Evolutionary conservation across 1,139 yeast genomes (phyloP).

Genomic region (Kurtzmaniella natalensis): DNA sequence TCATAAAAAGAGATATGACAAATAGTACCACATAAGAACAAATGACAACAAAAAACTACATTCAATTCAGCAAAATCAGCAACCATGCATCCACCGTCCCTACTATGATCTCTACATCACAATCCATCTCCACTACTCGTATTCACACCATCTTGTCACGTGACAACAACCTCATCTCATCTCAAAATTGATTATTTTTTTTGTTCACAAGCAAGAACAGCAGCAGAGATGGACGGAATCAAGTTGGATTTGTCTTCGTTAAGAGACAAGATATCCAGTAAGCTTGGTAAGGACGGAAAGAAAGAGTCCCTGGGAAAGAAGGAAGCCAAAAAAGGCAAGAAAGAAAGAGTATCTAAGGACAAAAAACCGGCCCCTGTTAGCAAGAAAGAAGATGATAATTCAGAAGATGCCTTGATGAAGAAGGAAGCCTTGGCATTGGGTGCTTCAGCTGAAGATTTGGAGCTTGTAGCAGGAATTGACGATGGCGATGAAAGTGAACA

Average conservation of each 20-base stretch:
- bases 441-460: slow-evolving; percentile 64
- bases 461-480: slow-evolving; percentile 45
- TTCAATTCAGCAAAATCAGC: too few relatives aligned
- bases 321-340: slow-evolving; percentile 13
- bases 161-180: slow-evolving; percentile 1
- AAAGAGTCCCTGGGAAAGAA: slow-evolving; percentile 20
- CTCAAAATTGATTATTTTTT: slow-evolving; percentile 3
- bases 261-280: slow-evolving; percentile 53
- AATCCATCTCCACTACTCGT: too few relatives aligned
- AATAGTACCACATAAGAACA: too few relatives aligned
- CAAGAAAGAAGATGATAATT: slow-evolving; percentile 7
- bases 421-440: slow-evolving; percentile 69
- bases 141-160: too few relatives aligned
- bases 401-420: slow-evolving; percentile 47
- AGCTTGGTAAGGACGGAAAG: slow-evolving; percentile 23
- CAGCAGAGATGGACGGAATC: slow-evolving; percentile 29
- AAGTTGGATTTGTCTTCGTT: slow-evolving; percentile 47
- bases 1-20: too few relatives aligned
- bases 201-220: not conserved
- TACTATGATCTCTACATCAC: too few relatives aligned
- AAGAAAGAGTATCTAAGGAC: slow-evolving; percentile 8
- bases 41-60: too few relatives aligned
- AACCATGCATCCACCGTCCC: too few relatives aligned
- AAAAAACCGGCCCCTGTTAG: not conserved
- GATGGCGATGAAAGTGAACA: slow-evolving; percentile 61